Evolutionary conservation across 2,329 filamentous ascomycete genomes (phyloP).

Genomic region (Pseudogymnoascus sp.): DNA sequence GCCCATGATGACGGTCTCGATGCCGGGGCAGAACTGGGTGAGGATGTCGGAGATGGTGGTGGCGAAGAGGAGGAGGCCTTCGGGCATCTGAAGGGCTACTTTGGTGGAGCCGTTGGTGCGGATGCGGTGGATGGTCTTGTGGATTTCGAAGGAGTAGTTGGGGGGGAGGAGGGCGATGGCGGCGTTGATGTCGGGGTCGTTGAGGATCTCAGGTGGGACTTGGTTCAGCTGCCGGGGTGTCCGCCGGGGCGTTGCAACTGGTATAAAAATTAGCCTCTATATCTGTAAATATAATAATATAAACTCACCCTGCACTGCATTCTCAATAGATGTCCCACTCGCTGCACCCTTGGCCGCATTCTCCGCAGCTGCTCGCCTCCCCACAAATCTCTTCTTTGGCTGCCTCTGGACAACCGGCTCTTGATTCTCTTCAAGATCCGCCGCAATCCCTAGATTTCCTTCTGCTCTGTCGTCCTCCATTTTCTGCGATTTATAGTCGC

Average conservation of each 20-base stretch:
- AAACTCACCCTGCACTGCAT: conserved; percentile 58
- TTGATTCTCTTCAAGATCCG: conserved; percentile 55
- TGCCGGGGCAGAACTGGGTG: conserved; percentile 84
- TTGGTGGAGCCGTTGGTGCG: conserved; percentile 70
- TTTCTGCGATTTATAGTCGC: background rate
- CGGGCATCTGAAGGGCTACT: conserved; percentile 93
- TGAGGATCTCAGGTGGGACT: conserved; percentile 77
- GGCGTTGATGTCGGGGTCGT: conserved; percentile 77
- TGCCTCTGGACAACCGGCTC: conserved; percentile 49
- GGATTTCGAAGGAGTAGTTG: conserved; percentile 99
- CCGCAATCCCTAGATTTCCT: conserved; percentile 62
- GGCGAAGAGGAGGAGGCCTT: conserved; percentile 88
- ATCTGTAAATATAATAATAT: background rate
- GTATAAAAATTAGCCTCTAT: background rate
- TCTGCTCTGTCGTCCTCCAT: conserved; percentile 74
- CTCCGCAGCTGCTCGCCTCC: conserved; percentile 65
- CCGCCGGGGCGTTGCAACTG: conserved; percentile 51
- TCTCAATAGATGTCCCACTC: conserved; percentile 39
- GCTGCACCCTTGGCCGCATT: conserved; percentile 39
- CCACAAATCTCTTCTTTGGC: conserved; percentile 89
- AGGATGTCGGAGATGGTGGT: conserved; percentile 97
- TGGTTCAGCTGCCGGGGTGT: conserved; percentile 80
- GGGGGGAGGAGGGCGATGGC: conserved; percentile 79
- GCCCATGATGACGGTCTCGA: conserved; percentile 95
- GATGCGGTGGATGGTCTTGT: conserved; percentile 95